phyloP scores from a whole-genome alignment of 805 yeast genomes.

The Starmera caribaea region DNA sequence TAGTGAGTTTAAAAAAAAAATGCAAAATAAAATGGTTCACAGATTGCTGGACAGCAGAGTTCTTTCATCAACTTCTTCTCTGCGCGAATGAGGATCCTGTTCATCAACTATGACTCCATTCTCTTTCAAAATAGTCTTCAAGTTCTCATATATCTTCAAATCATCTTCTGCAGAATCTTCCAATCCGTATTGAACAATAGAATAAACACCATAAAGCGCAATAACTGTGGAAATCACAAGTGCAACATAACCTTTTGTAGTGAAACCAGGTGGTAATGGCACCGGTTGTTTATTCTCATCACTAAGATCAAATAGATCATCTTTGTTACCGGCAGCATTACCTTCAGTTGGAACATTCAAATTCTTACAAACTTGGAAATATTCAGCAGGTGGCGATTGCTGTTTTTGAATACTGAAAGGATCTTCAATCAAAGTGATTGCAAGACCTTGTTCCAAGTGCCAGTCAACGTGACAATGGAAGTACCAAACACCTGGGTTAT shows the following conservation, averaged over 20 bases:
- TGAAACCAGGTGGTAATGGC: slow-evolving; percentile 65
- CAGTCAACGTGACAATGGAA: slow-evolving; percentile 90
- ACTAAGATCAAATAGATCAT: slow-evolving; percentile 43
- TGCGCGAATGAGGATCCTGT: neutral
- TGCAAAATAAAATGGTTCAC: neutral
- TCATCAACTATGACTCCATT: slow-evolving; percentile 11
- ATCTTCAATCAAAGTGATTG: slow-evolving; percentile 62
- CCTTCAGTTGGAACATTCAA: slow-evolving; percentile 41
- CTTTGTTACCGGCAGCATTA: slow-evolving; percentile 63
- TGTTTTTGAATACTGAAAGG: slow-evolving; percentile 37
- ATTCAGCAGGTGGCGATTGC: slow-evolving; percentile 36
- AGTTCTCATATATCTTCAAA: slow-evolving; percentile 27
- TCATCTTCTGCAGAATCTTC: slow-evolving; percentile 48
- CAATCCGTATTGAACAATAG: slow-evolving; percentile 57
- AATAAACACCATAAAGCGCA: slow-evolving; percentile 51
- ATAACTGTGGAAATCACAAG: slow-evolving; percentile 39
- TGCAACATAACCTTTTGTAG: slow-evolving; percentile 61
- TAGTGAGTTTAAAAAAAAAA: too few relatives aligned
- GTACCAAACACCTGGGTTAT: slow-evolving; percentile 91
- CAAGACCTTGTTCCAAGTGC: slow-evolving; percentile 78
- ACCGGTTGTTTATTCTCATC: slow-evolving; percentile 53
- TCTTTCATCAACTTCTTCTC: slow-evolving; percentile 7
- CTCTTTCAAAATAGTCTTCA: slow-evolving; percentile 24
- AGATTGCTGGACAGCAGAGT: slow-evolving; percentile 8
- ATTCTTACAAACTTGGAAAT: slow-evolving; percentile 37